A percentile compares a stretch with the other conserved stretches of the same genome.
Evolutionary conservation across 1,284 basidiomycete genomes (phyloP).

Genomic region (Cutaneotrichosporon mucoides): DNA sequence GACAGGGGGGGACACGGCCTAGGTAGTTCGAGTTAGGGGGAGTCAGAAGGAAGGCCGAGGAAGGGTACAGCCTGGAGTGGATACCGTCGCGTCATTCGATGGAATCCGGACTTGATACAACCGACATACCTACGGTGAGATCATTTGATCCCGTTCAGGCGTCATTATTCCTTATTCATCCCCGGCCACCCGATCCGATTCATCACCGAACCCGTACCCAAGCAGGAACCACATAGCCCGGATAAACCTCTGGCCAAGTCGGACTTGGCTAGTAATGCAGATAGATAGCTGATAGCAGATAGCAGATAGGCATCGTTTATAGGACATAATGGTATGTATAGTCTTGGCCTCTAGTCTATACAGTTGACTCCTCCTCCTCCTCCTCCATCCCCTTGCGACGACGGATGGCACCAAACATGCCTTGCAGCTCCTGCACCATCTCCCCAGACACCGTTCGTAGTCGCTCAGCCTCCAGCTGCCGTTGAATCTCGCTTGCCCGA

Average conservation of each 20-base stretch:
- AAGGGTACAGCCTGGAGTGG: neutral
- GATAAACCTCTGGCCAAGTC: too few species aligned
- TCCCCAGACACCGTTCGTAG: conserved; percentile 17
- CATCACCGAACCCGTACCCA: too few species aligned
- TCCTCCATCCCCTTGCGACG: conserved; percentile 24
- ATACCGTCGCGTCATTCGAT: too few species aligned
- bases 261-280: too few species aligned
- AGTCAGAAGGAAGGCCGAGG: neutral
- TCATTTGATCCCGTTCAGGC: neutral
- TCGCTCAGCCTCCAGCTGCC: conserved; percentile 8
- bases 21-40: neutral
- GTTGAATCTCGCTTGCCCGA: conserved; percentile 7
- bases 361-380: neutral
- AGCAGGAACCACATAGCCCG: too few species aligned
- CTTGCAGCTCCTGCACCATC: conserved; percentile 39
- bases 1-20: neutral
- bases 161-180: neutral
- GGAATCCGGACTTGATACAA: too few species aligned
- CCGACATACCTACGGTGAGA: too few species aligned
- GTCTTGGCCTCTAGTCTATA: too few species aligned
- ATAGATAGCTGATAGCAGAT: too few species aligned
- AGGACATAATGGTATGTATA: neutral
- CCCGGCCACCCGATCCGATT: neutral
- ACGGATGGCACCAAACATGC: conserved; percentile 41
- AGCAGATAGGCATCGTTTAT: too few species aligned